Evolutionary conservation across 352 stramenopile species (phyloP).

Genomic region (Pythium brassicae): DNA sequence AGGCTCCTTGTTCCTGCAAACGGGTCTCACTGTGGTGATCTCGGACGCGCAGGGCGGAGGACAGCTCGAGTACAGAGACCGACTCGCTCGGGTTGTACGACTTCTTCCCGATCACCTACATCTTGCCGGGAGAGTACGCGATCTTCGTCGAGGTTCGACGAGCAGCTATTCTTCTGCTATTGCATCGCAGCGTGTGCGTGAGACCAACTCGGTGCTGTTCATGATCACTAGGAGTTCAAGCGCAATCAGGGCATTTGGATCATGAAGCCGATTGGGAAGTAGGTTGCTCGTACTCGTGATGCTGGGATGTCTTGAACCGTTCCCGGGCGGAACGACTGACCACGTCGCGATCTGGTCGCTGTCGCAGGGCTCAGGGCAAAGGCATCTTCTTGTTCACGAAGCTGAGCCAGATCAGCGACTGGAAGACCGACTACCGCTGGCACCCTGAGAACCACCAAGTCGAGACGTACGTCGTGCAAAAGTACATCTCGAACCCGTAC

Average conservation of each 20-base stretch:
- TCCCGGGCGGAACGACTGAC: not conserved
- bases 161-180: no score
- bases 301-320: not conserved
- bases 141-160: conserved; percentile 86
- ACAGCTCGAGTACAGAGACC: conserved; percentile 16
- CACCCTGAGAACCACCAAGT: conserved; percentile 73
- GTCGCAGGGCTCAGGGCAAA: conserved; percentile 73
- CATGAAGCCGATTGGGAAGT: conserved; percentile 95
- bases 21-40: not conserved
- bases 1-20: not conserved
- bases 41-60: conserved; percentile 29
- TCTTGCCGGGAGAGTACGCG: conserved; percentile 91
- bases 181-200: not conserved
- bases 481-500: conserved; percentile 93
- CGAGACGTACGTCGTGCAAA: conserved; percentile 93
- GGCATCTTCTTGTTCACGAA: conserved; percentile 96
- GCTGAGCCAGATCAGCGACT: conserved; percentile 91
- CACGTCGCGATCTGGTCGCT: not conserved
- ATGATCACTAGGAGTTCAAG: conserved; percentile 77
- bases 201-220: not conserved
- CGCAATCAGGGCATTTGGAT: conserved; percentile 91
- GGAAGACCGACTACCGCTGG: conserved; percentile 87
- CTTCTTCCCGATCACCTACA: conserved; percentile 92
- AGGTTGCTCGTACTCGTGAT: conserved; percentile 11
- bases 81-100: conserved; percentile 65